phyloP scores from a whole-genome alignment of 768 basidiomycete genomes.

The Phanerodontia chrysosporium region DNA sequence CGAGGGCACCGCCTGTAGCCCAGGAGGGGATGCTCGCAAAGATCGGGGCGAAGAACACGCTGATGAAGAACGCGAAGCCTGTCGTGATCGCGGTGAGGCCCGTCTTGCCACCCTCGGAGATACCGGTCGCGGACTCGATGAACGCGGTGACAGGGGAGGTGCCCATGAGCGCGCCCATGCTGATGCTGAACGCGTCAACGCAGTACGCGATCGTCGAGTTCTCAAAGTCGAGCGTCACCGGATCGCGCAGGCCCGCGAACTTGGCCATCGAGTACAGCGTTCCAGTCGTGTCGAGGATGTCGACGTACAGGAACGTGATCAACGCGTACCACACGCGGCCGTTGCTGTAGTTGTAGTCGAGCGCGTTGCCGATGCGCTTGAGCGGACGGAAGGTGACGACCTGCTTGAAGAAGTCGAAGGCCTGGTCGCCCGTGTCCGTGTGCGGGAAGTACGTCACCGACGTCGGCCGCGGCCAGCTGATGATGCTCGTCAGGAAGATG shows the following conservation, averaged over 20 bases:
- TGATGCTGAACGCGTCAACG: constrained; percentile 77
- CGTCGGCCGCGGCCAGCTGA: constrained; percentile 86
- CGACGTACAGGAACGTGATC: constrained; percentile 86
- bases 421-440: constrained; percentile 57
- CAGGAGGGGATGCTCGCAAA: constrained; percentile 84
- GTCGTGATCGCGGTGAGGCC: constrained; percentile 74
- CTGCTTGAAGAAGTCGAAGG: constrained; percentile 83
- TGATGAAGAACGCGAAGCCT: constrained; percentile 76
- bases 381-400: constrained; percentile 74
- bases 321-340: constrained; percentile 85
- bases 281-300: constrained; percentile 67
- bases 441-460: constrained; percentile 81
- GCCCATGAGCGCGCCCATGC: constrained; percentile 76
- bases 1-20: constrained; percentile 84
- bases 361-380: constrained; percentile 55
- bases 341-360: constrained; percentile 49
- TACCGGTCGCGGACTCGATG: constrained; percentile 81
- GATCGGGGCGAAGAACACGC: constrained; percentile 84
- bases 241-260: constrained; percentile 84
- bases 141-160: constrained; percentile 80
- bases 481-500: constrained; percentile 78
- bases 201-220: constrained; percentile 79
- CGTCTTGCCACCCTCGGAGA: constrained; percentile 83
- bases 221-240: constrained; percentile 83
- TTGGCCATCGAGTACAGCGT: constrained; percentile 90